Evolutionary conservation across 306 rosid species (phyloP).

Genomic region (Quercus cerris): DNA sequence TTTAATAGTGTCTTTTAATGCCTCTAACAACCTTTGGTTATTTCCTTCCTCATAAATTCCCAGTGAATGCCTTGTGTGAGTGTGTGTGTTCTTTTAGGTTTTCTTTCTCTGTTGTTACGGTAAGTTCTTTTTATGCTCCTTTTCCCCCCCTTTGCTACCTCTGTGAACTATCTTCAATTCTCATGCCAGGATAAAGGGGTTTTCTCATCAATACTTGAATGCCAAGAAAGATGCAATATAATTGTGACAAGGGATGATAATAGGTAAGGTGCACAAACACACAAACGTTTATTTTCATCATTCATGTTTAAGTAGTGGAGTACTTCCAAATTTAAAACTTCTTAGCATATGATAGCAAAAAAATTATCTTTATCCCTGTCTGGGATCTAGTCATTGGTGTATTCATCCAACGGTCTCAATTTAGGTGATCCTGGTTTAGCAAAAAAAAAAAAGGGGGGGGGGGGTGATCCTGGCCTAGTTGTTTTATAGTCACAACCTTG

Average conservation of each 20-base stretch:
- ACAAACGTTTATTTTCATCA: not conserved
- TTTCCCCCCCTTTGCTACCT: not conserved
- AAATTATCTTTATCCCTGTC: not conserved
- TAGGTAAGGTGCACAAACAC: constrained; percentile 28
- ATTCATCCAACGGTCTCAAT: not conserved
- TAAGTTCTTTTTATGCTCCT: not conserved
- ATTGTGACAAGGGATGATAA: constrained; percentile 30
- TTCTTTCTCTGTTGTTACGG: not conserved
- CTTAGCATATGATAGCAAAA: not conserved
- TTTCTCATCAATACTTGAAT: constrained; percentile 46
- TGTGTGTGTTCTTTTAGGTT: not conserved
- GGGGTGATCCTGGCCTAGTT: not conserved
- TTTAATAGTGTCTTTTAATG: constrained; percentile 4
- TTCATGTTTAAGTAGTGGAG: not conserved
- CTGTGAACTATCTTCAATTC: constrained; percentile 19
- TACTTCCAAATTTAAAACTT: not conserved
- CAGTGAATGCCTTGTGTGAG: not conserved
- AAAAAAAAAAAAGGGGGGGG: too few relatives aligned
- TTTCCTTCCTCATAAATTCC: not conserved
- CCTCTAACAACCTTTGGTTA: not conserved
- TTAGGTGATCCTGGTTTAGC: not conserved
- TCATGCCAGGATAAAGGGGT: constrained; percentile 52
- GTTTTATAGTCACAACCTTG: not conserved
- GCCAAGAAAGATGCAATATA: constrained; percentile 31
- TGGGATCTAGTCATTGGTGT: not conserved